Percentiles rank a stretch among this genome's conserved stretches.
Conservation (phyloP, 768 basidiomycete genomes). For the Pisolithus albus region DNA sequence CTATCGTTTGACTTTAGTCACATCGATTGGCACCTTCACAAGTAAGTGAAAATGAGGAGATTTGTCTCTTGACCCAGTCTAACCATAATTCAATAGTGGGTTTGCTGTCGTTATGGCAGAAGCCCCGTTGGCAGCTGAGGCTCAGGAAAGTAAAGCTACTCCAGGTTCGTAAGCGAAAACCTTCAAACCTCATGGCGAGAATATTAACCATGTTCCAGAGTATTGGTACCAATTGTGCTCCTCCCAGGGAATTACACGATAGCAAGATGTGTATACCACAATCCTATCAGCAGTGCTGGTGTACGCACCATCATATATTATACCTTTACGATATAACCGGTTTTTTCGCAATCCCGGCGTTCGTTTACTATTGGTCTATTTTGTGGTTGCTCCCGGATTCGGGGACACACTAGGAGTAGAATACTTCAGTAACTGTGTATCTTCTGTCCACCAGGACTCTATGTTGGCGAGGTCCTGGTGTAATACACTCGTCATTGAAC, state of each 20-base stretch:
- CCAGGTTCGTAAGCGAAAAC: slow-evolving; percentile 7
- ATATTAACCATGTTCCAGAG: not conserved
- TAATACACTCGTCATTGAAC: too few relatives aligned
- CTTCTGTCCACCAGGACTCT: too few relatives aligned
- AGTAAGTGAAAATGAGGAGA: slow-evolving; percentile 6
- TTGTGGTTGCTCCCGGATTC: too few relatives aligned
- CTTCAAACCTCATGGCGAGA: not conserved
- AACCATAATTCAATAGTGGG: slow-evolving; percentile 30
- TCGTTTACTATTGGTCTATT: too few relatives aligned
- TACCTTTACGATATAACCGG: too few relatives aligned
- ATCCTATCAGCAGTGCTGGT: too few relatives aligned
- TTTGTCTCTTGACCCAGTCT: not conserved
- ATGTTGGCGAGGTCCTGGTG: too few relatives aligned
- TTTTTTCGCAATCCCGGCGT: too few relatives aligned
- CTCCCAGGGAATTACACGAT: not conserved
- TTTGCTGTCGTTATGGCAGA: slow-evolving; percentile 18
- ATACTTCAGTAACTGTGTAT: too few relatives aligned
- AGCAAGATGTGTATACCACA: too few relatives aligned
- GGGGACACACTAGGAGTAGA: too few relatives aligned
- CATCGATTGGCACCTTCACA: slow-evolving; percentile 14
- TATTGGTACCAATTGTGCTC: slow-evolving; percentile 11
- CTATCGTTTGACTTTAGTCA: slow-evolving; percentile 9
- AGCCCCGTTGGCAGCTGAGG: slow-evolving; percentile 3
- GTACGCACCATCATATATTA: too few relatives aligned
- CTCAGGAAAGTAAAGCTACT: slow-evolving; percentile 3